Percentiles rank a stretch among this genome's conserved stretches.
These are phyloP conservation scores for Yamadazyma dushanensis DNA, from an alignment of 1,139 yeast genomes.

Conservation along the genomic window DNA sequence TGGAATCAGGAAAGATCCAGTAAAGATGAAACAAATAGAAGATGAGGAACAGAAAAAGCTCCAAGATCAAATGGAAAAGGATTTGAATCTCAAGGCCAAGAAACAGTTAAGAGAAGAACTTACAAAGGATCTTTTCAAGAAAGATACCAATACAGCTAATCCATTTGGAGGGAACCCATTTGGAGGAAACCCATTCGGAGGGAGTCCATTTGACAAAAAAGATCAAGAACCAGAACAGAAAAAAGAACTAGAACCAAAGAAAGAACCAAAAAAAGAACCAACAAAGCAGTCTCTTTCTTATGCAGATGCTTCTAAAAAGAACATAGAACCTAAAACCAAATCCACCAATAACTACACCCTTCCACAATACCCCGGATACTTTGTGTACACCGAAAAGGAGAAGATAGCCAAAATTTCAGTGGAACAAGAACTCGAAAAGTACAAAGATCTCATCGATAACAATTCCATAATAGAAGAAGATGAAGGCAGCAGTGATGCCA, in stretches of 20 bases:
- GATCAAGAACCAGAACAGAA: constrained; percentile 6
- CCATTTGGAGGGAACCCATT: constrained; percentile 37
- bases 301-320: constrained; percentile 22
- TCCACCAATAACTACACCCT: constrained; percentile 8
- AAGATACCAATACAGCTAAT: constrained; percentile 18
- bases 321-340: constrained; percentile 2
- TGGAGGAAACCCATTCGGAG: constrained; percentile 36
- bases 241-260: constrained; percentile 4
- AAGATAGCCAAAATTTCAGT: constrained; percentile 39
- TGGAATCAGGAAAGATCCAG: constrained; percentile 66
- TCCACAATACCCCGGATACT: constrained; percentile 62
- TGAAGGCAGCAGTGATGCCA: constrained; percentile 6
- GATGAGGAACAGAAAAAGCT: constrained; percentile 35
- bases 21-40: constrained; percentile 40
- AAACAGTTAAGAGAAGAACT: constrained; percentile 44
- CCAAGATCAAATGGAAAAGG: constrained; percentile 39
- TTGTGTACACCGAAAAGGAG: constrained; percentile 70
- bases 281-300: no score
- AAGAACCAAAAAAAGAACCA: constrained; percentile 10
- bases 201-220: constrained; percentile 10
- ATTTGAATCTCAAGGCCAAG: constrained; percentile 40
- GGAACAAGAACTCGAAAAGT: constrained; percentile 47
- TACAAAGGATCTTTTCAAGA: constrained; percentile 43
- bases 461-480: constrained; percentile 32
- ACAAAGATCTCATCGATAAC: constrained; percentile 49